Conservation (phyloP, 768 basidiomycete genomes). For the Guyanaporus albipodus region DNA sequence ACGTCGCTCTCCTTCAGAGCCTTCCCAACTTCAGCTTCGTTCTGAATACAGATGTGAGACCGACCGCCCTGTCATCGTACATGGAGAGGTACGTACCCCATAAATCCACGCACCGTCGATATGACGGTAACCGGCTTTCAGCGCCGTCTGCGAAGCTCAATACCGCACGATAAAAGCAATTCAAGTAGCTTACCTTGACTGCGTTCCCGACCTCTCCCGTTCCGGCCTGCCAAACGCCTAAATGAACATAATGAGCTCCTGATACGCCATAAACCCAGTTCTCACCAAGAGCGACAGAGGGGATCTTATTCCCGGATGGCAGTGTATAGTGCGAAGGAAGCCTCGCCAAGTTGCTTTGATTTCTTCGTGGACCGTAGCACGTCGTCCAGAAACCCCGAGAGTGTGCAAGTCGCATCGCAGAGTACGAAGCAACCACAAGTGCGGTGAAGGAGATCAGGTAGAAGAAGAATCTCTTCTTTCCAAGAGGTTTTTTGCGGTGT, state of each 20-base stretch:
- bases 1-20: constrained; percentile 57
- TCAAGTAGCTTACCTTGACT: constrained; percentile 49
- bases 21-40: constrained; percentile 65
- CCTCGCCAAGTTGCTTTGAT: constrained; percentile 17
- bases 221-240: constrained; percentile 62
- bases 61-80: background rate
- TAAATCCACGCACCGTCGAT: constrained; percentile 76
- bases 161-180: background rate
- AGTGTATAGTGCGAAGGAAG: constrained; percentile 51
- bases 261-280: background rate
- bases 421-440: constrained; percentile 22
- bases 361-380: constrained; percentile 20
- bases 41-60: constrained; percentile 35
- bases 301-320: constrained; percentile 66
- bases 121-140: constrained; percentile 63
- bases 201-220: constrained; percentile 61
- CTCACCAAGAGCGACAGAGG: constrained; percentile 61
- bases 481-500: background rate
- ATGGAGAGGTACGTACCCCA: constrained; percentile 36
- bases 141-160: constrained; percentile 40
- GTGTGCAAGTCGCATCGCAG: constrained; percentile 17
- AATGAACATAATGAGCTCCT: constrained; percentile 1
- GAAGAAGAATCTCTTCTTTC: constrained; percentile 25
- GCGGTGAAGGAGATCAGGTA: constrained; percentile 14
- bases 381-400: constrained; percentile 18